A percentile compares a stretch with the other conserved stretches of the same genome.
Conservation (phyloP, 352 stramenopile species). For the Thraustochytrium sp. region DNA sequence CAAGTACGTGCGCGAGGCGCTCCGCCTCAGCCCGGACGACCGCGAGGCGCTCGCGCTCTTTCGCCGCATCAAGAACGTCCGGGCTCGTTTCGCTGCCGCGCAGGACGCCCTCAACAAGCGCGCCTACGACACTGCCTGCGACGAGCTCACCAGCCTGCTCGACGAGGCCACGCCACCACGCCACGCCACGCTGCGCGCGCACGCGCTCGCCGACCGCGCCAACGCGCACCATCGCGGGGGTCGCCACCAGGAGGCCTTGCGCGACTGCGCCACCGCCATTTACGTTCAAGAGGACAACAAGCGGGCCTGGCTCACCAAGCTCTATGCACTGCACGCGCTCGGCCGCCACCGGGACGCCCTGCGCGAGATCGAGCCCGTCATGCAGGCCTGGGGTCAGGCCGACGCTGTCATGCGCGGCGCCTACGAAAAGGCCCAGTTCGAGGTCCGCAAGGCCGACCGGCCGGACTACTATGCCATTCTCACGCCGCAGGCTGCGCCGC, state of each 20-base stretch:
- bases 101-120: conserved; percentile 41
- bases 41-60: conserved; percentile 36
- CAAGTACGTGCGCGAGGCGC: conserved; percentile 51
- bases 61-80: conserved; percentile 15
- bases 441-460: conserved; percentile 51
- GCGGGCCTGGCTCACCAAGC: conserved; percentile 51
- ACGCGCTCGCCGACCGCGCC: conserved; percentile 49
- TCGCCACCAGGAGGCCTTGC: conserved; percentile 45
- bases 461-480: conserved; percentile 49
- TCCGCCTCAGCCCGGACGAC: conserved; percentile 54
- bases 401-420: conserved; percentile 49
- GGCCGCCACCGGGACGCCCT: conserved; percentile 47
- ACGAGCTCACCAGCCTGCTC: conserved; percentile 39
- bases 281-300: conserved; percentile 53
- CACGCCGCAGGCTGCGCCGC: neutral
- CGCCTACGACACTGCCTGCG: conserved; percentile 48
- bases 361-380: conserved; percentile 48
- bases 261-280: conserved; percentile 49
- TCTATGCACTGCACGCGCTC: conserved; percentile 49
- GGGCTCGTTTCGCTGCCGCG: conserved; percentile 34
- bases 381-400: conserved; percentile 49
- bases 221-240: conserved; percentile 50
- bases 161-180: conserved; percentile 33
- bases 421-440: conserved; percentile 55
- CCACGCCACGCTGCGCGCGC: conserved; percentile 46